Evolutionary conservation across 1,284 basidiomycete genomes (phyloP).

Genomic region (Ceratobasidium theobromae): DNA sequence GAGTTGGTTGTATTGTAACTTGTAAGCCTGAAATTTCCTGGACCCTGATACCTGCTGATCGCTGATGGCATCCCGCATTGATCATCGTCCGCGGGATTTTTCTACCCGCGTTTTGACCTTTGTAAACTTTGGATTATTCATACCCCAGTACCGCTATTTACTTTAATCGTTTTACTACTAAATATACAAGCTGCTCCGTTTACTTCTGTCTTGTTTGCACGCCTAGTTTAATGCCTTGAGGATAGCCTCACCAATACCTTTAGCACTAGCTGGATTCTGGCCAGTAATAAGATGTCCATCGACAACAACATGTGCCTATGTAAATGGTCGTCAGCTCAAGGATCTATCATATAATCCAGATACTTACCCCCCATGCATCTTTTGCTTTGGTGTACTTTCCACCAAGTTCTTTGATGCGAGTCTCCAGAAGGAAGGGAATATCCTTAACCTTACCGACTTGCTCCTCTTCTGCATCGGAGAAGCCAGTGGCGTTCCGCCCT

Average conservation of each 20-base stretch:
- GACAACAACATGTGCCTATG: constrained; percentile 50
- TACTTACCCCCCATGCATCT: constrained; percentile 58
- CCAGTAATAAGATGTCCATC: constrained; percentile 59
- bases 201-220: background rate
- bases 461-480: constrained; percentile 72
- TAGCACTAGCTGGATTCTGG: constrained; percentile 71
- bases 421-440: constrained; percentile 72
- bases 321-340: background rate
- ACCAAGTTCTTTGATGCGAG: constrained; percentile 60
- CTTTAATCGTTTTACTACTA: too few species aligned
- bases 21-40: constrained; percentile 17
- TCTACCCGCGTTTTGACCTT: too few species aligned
- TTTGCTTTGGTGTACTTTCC: constrained; percentile 62
- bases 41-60: constrained; percentile 23
- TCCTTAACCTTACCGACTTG: constrained; percentile 48
- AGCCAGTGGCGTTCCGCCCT: constrained; percentile 62
- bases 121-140: too few species aligned
- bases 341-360: background rate
- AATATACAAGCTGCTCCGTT: background rate
- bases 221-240: constrained; percentile 41
- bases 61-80: constrained; percentile 16
- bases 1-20: too few species aligned
- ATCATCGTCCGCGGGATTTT: too few species aligned
- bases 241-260: constrained; percentile 53
- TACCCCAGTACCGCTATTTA: too few species aligned